Conservation (phyloP, 495 filamentous ascomycete genomes). For the Neurospora africana region DNA sequence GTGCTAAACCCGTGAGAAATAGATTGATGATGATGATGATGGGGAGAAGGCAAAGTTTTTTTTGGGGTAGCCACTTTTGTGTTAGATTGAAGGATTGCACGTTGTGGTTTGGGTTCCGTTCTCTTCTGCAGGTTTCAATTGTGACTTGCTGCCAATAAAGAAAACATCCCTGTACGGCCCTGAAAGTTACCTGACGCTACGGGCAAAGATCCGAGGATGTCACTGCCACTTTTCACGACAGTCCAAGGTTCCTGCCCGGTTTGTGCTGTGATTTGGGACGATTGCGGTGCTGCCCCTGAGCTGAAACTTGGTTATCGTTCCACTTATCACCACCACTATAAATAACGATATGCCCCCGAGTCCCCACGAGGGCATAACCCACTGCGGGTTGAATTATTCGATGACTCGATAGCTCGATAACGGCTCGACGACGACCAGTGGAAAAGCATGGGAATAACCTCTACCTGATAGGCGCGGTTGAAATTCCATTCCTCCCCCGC, state of each 20-base stretch:
- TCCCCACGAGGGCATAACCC: not conserved
- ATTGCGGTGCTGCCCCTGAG: not conserved
- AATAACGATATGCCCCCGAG: not conserved
- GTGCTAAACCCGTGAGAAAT: not conserved
- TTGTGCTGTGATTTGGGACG: not conserved
- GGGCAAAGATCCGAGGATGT: not conserved
- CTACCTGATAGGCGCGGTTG: not conserved
- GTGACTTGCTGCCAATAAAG: not conserved
- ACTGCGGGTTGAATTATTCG: not conserved
- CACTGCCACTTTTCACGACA: not conserved
- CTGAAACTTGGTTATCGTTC: not conserved
- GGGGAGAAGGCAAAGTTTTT: not conserved
- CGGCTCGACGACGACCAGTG: not conserved
- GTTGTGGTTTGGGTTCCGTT: not conserved
- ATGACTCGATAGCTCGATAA: not conserved
- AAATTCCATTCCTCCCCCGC: not conserved
- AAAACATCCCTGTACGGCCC: not conserved
- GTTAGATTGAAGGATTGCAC: not conserved
- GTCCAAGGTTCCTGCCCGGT: not conserved
- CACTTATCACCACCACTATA: not conserved
- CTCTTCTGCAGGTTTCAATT: not conserved
- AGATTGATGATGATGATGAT: not conserved
- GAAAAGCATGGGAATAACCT: not conserved
- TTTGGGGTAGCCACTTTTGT: not conserved
- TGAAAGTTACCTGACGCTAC: not conserved